Conservation (phyloP, 1,284 basidiomycete genomes). For the Ceratobasidium sp. region DNA sequence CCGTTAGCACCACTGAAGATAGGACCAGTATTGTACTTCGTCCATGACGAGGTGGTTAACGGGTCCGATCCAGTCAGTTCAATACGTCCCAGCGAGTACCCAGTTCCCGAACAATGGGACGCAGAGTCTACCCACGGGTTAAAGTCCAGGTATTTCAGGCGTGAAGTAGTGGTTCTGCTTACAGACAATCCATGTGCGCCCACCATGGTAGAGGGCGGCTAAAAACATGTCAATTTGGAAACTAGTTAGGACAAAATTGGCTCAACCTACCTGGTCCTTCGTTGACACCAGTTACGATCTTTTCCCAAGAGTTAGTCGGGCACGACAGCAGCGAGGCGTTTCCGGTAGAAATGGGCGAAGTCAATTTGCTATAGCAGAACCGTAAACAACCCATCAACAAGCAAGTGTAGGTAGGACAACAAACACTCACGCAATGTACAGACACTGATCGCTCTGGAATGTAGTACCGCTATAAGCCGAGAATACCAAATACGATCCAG, state of each 20-base stretch:
- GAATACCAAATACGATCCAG: conserved; percentile 58
- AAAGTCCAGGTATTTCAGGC: conserved; percentile 34
- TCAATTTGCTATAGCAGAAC: conserved; percentile 55
- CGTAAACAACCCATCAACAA: too few species aligned
- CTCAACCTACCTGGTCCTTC: conserved; percentile 47
- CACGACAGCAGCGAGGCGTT: conserved; percentile 59
- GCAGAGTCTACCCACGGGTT: conserved; percentile 47
- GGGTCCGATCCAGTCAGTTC: conserved; percentile 60
- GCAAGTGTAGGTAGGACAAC: not conserved
- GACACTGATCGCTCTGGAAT: conserved; percentile 59
- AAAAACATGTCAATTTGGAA: not conserved
- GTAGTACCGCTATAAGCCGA: conserved; percentile 58
- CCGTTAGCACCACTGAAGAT: conserved; percentile 45
- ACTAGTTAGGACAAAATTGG: too few species aligned
- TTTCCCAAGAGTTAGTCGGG: conserved; percentile 54
- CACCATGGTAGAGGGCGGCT: too few species aligned
- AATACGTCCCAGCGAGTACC: conserved; percentile 52
- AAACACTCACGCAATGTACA: conserved; percentile 57
- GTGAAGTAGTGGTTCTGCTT: conserved; percentile 21
- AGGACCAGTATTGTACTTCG: conserved; percentile 37
- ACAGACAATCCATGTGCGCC: too few species aligned
- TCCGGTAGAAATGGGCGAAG: conserved; percentile 58
- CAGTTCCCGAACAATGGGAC: conserved; percentile 36
- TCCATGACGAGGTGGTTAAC: conserved; percentile 57
- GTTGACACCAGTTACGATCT: conserved; percentile 28